A percentile compares a stretch with the other conserved stretches of the same genome.
Conservation (phyloP, 2,329 filamentous ascomycete genomes). For the Ascochyta rabiei region DNA sequence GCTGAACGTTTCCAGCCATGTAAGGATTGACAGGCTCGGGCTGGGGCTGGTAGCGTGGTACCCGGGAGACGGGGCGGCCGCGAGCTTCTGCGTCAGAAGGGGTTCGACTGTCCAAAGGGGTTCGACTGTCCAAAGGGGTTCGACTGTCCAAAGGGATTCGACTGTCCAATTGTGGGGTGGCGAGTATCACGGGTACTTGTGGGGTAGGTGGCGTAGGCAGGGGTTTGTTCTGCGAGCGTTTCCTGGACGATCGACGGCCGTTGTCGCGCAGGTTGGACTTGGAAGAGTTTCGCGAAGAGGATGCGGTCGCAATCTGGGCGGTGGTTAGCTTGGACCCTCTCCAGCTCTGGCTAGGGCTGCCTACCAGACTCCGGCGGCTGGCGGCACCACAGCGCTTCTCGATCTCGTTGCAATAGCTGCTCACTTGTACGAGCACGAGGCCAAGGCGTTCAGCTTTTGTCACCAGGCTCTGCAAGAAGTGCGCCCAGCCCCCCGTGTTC, state of each 20-base stretch:
- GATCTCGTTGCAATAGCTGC: slow-evolving; percentile 82
- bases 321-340: slow-evolving; percentile 17
- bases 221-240: slow-evolving; percentile 44
- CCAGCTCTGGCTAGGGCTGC: slow-evolving; percentile 32
- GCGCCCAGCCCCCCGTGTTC: slow-evolving; percentile 89
- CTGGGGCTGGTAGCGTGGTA: slow-evolving; percentile 23
- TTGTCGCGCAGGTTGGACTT: slow-evolving; percentile 44
- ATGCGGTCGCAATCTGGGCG: slow-evolving; percentile 44
- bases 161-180: slow-evolving; percentile 1
- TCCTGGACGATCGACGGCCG: slow-evolving; percentile 40
- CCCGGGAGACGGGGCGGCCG: slow-evolving; percentile 21
- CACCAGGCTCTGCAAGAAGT: slow-evolving; percentile 77
- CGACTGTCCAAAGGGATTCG: slow-evolving; percentile 20
- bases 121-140: slow-evolving; percentile 21
- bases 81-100: slow-evolving; percentile 21
- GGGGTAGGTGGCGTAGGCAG: slow-evolving; percentile 32
- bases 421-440: slow-evolving; percentile 72
- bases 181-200: slow-evolving; percentile 12
- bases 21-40: slow-evolving; percentile 22
- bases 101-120: slow-evolving; percentile 10
- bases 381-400: slow-evolving; percentile 83
- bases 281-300: slow-evolving; percentile 46
- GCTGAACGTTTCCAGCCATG: slow-evolving; percentile 21
- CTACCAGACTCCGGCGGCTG: slow-evolving; percentile 76
- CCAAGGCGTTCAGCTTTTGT: slow-evolving; percentile 74